Evolutionary conservation across 2,329 filamentous ascomycete species (phyloP).

Genomic region (Calonectria leucothoes): DNA sequence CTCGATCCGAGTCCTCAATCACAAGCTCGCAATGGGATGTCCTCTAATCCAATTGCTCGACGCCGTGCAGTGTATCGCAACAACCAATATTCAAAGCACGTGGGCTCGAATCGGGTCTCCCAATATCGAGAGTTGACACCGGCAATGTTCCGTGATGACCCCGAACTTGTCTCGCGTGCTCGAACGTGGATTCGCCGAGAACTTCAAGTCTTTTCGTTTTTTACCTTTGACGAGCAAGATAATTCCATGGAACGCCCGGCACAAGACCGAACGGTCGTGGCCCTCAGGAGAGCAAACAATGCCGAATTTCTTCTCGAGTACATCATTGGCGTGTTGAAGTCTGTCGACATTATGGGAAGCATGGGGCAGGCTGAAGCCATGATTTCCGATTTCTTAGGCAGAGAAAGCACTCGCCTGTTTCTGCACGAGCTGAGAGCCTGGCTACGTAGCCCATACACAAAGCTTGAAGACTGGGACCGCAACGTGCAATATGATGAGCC

Average conservation of each 20-base stretch:
- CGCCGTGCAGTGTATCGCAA: slow-evolving; percentile 80
- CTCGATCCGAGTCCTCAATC: slow-evolving; percentile 2
- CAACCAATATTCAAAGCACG: slow-evolving; percentile 80
- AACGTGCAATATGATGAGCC: slow-evolving; percentile 74
- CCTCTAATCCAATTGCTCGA: slow-evolving; percentile 47
- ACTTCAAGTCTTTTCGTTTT: slow-evolving; percentile 83
- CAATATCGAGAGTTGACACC: slow-evolving; percentile 81
- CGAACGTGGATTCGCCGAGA: slow-evolving; percentile 87
- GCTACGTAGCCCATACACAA: slow-evolving; percentile 82
- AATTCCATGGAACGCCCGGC: slow-evolving; percentile 10
- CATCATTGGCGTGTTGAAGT: slow-evolving; percentile 84
- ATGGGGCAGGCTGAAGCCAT: slow-evolving; percentile 83
- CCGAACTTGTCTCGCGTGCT: slow-evolving; percentile 79
- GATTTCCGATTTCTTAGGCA: slow-evolving; percentile 81
- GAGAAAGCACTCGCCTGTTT: slow-evolving; percentile 78
- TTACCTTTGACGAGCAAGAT: slow-evolving; percentile 54
- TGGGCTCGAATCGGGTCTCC: slow-evolving; percentile 84
- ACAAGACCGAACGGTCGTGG: slow-evolving; percentile 21
- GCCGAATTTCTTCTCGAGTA: slow-evolving; percentile 90
- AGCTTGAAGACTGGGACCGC: slow-evolving; percentile 82
- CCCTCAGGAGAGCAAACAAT: slow-evolving; percentile 67
- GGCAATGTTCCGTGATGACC: slow-evolving; percentile 69
- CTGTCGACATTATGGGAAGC: slow-evolving; percentile 83
- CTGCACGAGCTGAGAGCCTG: slow-evolving; percentile 87
- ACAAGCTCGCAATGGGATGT: slow-evolving; percentile 5